Evolutionary conservation across 306 rosid genomes (phyloP), one percentile per base, ranked within the genome.

Genomic region (Coriaria nepalensis): DNA sequence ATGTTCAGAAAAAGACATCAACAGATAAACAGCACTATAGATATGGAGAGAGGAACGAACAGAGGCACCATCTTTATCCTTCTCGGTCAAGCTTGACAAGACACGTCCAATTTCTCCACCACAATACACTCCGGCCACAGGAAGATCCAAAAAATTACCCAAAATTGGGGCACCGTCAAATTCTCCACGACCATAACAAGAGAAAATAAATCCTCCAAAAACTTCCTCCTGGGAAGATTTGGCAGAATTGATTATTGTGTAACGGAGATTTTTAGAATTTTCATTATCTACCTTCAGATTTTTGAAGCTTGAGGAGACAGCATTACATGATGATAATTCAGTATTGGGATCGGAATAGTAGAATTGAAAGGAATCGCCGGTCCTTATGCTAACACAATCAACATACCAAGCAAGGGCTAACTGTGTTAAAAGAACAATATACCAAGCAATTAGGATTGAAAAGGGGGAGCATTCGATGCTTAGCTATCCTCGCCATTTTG

Each of bases 81-180:
- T 73, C 55, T 55, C 67, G 0, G 47, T 49, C 70, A 54, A 36
- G 43, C 64, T 40, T 43, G 64, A 56, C 37, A 67, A 56, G 44
- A 68, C 56, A 37, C 95, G 87, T 35, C 71, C 94, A 36, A 87
- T 59, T 75, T 80, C 93, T 13, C 93, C 92, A 7, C 79, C 68
- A 35, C 94, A 82, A 57, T 68, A 87, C 40, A 78, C 33, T 63
- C 96, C 96, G 9, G 74, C 77, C 47, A 87, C 37, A 6, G 87
- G 80, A 12, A 71, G 73, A 35, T 71, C 72, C 0, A 82, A 80
- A 36, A 82, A 83, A 71, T 65, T 75, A 53, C 56, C 77, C 9
- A 61, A 45, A 57, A 82, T 71, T 5, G 87, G 78, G 49, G 72
- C 62, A 65, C 85, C 69, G 66, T 86, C 90, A 38, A 73, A 47